Evolutionary conservation across 2,329 filamentous ascomycete genomes (phyloP).

Genomic region (Ophiostoma ulmi): DNA sequence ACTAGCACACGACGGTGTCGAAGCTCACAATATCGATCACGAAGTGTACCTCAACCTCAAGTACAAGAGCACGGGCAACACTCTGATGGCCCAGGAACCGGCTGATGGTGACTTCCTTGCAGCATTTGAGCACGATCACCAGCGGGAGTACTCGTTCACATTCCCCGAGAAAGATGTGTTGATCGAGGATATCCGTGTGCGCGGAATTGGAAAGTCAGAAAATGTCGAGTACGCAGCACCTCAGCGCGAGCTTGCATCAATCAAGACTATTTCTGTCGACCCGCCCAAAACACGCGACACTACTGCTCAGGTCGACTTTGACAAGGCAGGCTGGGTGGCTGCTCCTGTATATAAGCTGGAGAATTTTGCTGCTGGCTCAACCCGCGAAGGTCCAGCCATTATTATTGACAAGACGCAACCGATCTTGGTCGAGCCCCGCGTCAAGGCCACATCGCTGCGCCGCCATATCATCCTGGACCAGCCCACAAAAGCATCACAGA

Average conservation of each 20-base stretch:
- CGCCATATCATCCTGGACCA: no score
- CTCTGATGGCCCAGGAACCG: slow-evolving; percentile 69
- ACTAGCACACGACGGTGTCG: no score
- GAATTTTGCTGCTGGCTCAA: no score
- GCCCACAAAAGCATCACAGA: no score
- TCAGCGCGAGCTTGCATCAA: no score
- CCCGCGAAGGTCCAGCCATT: slow-evolving; percentile 67
- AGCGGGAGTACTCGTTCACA: slow-evolving; percentile 85
- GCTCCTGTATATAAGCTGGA: no score
- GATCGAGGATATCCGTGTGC: slow-evolving; percentile 73
- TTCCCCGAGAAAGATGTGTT: slow-evolving; percentile 75
- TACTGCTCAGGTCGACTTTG: no score
- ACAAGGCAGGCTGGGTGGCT: no score
- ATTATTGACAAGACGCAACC: slow-evolving; percentile 84
- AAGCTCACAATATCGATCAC: neutral
- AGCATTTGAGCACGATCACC: slow-evolving; percentile 75
- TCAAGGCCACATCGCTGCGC: no score
- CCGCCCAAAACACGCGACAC: no score
- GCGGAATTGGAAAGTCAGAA: slow-evolving; percentile 65
- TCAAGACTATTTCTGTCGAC: slow-evolving; percentile 27
- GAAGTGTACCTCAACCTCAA: slow-evolving; percentile 66
- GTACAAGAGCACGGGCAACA: slow-evolving; percentile 84
- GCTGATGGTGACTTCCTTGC: slow-evolving; percentile 76
- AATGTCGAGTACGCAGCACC: slow-evolving; percentile 9
- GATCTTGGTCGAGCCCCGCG: slow-evolving; percentile 71